Evolutionary conservation across 495 filamentous ascomycete species (phyloP).

Genomic region (Pyrenopolyporus hunteri): DNA sequence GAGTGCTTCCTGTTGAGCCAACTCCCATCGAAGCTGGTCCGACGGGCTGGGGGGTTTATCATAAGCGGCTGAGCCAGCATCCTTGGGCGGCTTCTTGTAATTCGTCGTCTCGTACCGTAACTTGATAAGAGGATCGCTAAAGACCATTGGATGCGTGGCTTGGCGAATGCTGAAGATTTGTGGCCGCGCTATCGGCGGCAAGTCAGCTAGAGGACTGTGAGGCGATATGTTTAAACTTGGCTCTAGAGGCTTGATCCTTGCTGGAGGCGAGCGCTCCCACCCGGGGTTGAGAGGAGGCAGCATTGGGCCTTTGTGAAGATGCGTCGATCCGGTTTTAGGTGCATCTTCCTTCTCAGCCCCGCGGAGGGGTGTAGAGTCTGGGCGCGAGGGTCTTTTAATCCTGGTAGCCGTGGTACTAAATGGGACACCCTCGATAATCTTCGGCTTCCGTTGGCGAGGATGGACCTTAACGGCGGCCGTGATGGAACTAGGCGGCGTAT

Average conservation of each 20-base stretch:
- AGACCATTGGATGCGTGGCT: slow-evolving; percentile 31
- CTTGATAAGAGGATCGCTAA: slow-evolving; percentile 36
- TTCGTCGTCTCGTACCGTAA: slow-evolving; percentile 33
- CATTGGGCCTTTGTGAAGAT: slow-evolving; percentile 21
- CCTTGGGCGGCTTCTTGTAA: slow-evolving; percentile 18
- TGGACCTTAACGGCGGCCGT: slow-evolving; percentile 47
- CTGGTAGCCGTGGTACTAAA: slow-evolving; percentile 15
- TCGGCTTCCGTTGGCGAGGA: slow-evolving; percentile 51
- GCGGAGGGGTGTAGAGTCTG: neutral
- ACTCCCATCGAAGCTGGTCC: slow-evolving; percentile 41
- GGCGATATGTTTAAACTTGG: slow-evolving; percentile 33
- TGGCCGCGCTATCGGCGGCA: slow-evolving; percentile 13
- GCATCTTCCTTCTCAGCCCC: neutral
- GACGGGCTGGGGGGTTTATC: slow-evolving; percentile 43
- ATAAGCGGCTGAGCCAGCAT: slow-evolving; percentile 7
- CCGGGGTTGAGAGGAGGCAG: slow-evolving; percentile 34
- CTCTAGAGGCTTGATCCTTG: slow-evolving; percentile 32
- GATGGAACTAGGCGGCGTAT: slow-evolving; percentile 39
- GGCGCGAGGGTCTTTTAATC: neutral
- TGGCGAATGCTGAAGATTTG: slow-evolving; percentile 18
- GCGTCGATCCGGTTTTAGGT: neutral
- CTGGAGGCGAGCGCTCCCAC: slow-evolving; percentile 31
- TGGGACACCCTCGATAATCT: slow-evolving; percentile 48
- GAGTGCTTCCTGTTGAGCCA: slow-evolving; percentile 33
- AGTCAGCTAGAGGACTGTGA: slow-evolving; percentile 36